These are phyloP conservation scores for Stephanodiscus triporus DNA, from an alignment of 108 stramenopile species.

Conservation along the genomic window DNA sequence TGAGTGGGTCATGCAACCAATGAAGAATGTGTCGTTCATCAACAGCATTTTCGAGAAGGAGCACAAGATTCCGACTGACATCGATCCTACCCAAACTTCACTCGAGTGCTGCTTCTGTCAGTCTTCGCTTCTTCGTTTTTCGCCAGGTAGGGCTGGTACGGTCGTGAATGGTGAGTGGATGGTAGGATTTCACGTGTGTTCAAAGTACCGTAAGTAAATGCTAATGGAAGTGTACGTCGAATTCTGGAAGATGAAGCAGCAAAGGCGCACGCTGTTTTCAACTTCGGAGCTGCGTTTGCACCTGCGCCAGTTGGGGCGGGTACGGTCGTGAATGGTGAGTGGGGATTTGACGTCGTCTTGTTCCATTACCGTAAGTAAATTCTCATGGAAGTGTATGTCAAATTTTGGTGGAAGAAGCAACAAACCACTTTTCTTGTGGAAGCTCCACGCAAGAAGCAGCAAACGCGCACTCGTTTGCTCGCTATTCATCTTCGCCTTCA, in stretches of 20 bases:
- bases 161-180: no score
- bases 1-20: constrained; percentile 62
- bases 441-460: no score
- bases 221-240: neutral
- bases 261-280: no score
- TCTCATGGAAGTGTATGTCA: neutral
- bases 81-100: neutral
- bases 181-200: neutral
- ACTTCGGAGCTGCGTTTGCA: no score
- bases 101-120: neutral
- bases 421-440: no score
- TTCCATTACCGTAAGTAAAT: neutral
- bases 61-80: neutral
- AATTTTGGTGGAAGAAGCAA: neutral
- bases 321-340: no score
- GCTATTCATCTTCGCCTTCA: no score
- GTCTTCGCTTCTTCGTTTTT: neutral
- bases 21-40: neutral
- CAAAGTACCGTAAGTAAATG: neutral
- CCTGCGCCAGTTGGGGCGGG: no score
- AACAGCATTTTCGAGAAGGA: constrained; percentile 15
- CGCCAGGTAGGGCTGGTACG: no score
- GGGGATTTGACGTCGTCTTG: neutral
- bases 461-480: no score
- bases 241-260: no score